Percentiles rank a stretch among this genome's conserved stretches.
These are phyloP conservation scores for Ogataea henricii DNA, from an alignment of 805 yeast species.

Conservation along the genomic window DNA sequence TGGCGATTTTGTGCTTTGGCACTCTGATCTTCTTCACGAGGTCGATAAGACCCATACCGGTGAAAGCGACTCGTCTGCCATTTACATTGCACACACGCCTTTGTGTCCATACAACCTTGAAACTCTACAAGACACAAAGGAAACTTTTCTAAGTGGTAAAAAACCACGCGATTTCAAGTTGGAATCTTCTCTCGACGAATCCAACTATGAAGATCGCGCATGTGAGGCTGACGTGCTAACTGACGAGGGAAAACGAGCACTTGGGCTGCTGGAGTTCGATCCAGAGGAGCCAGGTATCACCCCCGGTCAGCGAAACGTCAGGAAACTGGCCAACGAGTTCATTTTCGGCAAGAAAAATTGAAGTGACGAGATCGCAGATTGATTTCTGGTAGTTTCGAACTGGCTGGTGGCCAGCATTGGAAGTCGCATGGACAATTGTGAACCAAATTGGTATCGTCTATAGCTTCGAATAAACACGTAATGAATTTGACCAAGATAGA, in stretches of 20 bases:
- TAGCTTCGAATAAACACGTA: too few species aligned
- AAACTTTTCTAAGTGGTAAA: slow-evolving; percentile 9
- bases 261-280: slow-evolving; percentile 34
- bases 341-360: not conserved
- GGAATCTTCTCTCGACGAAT: slow-evolving; percentile 9
- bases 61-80: slow-evolving; percentile 38
- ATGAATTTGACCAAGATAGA: too few species aligned
- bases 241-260: slow-evolving; percentile 28
- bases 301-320: slow-evolving; percentile 29
- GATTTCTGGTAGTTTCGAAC: too few species aligned
- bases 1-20: slow-evolving; percentile 49
- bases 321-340: slow-evolving; percentile 20
- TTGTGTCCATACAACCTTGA: slow-evolving; percentile 23
- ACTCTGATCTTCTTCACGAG: slow-evolving; percentile 43
- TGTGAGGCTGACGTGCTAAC: slow-evolving; percentile 10
- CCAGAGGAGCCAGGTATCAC: slow-evolving; percentile 25
- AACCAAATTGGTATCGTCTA: too few species aligned
- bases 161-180: slow-evolving; percentile 14
- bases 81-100: slow-evolving; percentile 43
- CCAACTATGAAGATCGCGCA: slow-evolving; percentile 14
- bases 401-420: too few species aligned
- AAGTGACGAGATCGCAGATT: too few species aligned
- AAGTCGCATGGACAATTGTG: too few species aligned
- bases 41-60: slow-evolving; percentile 43
- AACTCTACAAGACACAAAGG: slow-evolving; percentile 8